Evolutionary conservation across 805 yeast genomes (phyloP).

Genomic region (Saturnispora bothae): DNA sequence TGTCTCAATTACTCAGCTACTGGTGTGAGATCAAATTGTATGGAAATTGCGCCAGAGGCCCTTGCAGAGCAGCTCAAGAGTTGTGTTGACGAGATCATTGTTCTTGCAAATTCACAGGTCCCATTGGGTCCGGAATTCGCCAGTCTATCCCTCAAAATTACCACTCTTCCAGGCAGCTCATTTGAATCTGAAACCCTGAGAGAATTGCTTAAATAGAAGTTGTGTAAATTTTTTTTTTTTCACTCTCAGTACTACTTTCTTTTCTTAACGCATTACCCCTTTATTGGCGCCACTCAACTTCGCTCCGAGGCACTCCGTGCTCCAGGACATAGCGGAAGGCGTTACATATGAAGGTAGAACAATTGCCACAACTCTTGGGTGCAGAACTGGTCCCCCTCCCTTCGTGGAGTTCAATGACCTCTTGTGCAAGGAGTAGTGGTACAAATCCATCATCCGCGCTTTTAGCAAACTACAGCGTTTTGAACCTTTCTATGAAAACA

Average conservation of each 20-base stretch:
- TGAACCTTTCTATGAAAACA: too few relatives aligned
- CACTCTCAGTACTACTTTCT: background rate
- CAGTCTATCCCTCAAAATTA: background rate
- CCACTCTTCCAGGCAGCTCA: background rate
- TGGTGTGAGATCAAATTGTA: background rate
- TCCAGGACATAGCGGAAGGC: constrained; percentile 8
- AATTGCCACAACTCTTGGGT: constrained; percentile 8
- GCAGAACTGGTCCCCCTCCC: constrained; percentile 9
- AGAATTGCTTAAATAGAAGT: too few relatives aligned
- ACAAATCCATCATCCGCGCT: constrained; percentile 3
- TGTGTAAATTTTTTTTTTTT: too few relatives aligned
- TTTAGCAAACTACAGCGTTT: too few relatives aligned
- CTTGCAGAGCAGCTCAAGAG: background rate
- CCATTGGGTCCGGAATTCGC: background rate
- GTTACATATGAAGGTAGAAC: background rate
- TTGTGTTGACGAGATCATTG: constrained; percentile 1
- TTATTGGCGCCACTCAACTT: constrained; percentile 1
- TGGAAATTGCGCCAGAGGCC: background rate
- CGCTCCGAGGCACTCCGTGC: constrained; percentile 5
- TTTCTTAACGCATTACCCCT: constrained; percentile 9
- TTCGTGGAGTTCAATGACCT: constrained; percentile 10
- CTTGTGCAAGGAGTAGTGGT: constrained; percentile 9
- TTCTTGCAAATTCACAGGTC: background rate
- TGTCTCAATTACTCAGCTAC: constrained; percentile 3
- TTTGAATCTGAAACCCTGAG: background rate